phyloP scores from a whole-genome alignment of 805 yeast genomes.

The Candida palmyrensis region DNA sequence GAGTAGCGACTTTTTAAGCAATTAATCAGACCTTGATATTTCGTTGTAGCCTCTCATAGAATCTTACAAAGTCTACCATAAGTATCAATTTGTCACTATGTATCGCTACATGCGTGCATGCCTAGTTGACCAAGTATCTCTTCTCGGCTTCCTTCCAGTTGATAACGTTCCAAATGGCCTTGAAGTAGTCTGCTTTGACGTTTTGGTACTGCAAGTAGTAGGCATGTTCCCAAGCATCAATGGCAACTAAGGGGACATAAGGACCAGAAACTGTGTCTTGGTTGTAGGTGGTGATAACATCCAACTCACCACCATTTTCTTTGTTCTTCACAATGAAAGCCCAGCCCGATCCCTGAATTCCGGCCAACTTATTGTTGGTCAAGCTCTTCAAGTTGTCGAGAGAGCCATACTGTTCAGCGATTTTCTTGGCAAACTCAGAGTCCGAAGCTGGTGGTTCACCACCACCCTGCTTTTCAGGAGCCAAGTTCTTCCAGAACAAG shows the following conservation, averaged over 20 bases:
- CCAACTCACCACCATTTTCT: slow-evolving; percentile 62
- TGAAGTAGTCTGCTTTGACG: slow-evolving; percentile 87
- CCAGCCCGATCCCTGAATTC: slow-evolving; percentile 95
- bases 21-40: no score
- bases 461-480: slow-evolving; percentile 73
- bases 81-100: neutral
- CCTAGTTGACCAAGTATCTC: slow-evolving; percentile 39
- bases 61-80: neutral
- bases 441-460: slow-evolving; percentile 51
- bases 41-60: neutral
- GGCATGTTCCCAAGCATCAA: slow-evolving; percentile 97
- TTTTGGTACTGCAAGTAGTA: slow-evolving; percentile 91
- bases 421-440: slow-evolving; percentile 55
- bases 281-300: slow-evolving; percentile 75
- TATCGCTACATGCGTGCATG: neutral
- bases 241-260: slow-evolving; percentile 73
- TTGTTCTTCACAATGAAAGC: slow-evolving; percentile 83
- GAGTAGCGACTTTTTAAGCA: slow-evolving; percentile 61
- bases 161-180: slow-evolving; percentile 90
- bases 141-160: slow-evolving; percentile 89
- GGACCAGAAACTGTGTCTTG: slow-evolving; percentile 80
- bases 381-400: slow-evolving; percentile 59
- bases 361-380: slow-evolving; percentile 64
- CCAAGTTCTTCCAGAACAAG: slow-evolving; percentile 82
- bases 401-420: slow-evolving; percentile 62